Evolutionary conservation across 805 yeast species (phyloP), one percentile per base, ranked within the genome.

Genomic region (Candida anglica): DNA sequence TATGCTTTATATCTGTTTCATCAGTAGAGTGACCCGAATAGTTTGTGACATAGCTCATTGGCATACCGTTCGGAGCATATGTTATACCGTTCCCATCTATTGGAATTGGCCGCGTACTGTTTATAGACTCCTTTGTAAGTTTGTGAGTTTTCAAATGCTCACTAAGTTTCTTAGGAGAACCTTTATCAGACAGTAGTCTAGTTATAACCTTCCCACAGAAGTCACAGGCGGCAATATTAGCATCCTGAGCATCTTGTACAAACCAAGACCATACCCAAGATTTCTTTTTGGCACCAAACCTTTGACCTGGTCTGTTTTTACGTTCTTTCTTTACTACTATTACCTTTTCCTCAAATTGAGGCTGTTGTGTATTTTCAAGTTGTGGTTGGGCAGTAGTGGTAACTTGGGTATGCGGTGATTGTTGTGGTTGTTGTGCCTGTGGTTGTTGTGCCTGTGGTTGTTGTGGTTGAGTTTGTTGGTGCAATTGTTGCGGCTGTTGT

Each of bases 201-300:
- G 58, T 58, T 23, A 76, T 65, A 9, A 66, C 57, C 44, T 69
- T 73, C 1, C 74, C 72, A 49, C 81, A 76, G 39, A 52, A 62
- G 39, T 74, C 77, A 52, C 81, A 76, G 3, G 69, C 69, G 2
- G 81, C 80, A 14, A 68, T 40, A 36, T 73, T 72, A 32, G 70
- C 63, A 42, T 76, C 72, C 14, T 41, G 41, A 13, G 50, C 47
- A 46, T 74, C 79, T 44, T 76, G 81, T 10, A 61, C 61, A 45
- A 75, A 76, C 81, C 81, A 76, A 15, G 67, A 53, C 81, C 81
- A 76, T 10, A 75, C 80, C 81, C 81, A 76, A 20, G 77, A 73
- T 43, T 67, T 70, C 63, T 75, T 75, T 46, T 73, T 75, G 13
- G 81, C 81, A 13, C 81, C 81, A 39, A 73, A 73, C 43, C 66